Percentiles rank a stretch among this genome's conserved stretches.
phyloP scores from a whole-genome alignment of 2,329 filamentous ascomycete species.

The Botrytis fragariae region DNA sequence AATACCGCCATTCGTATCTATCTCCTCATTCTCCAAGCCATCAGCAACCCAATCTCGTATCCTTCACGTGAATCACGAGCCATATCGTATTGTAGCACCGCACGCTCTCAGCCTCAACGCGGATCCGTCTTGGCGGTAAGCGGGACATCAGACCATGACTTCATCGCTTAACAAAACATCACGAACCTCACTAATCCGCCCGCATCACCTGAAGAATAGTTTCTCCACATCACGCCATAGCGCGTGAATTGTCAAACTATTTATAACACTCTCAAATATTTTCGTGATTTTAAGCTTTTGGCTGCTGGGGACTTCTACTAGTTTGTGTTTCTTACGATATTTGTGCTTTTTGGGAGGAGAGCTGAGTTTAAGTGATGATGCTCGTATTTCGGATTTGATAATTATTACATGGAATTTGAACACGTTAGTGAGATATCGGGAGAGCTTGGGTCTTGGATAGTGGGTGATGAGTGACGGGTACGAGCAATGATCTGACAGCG shows the following conservation, averaged over 20 bases:
- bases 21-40: conserved; percentile 1
- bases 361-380: not conserved
- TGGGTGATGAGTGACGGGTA: not conserved
- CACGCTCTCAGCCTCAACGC: conserved; percentile 8
- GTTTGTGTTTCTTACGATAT: not conserved
- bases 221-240: not conserved
- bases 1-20: not conserved
- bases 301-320: not conserved
- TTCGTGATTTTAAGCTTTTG: not conserved
- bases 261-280: not conserved
- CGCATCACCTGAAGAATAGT: not conserved
- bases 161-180: not conserved
- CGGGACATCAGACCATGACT: conserved; percentile 9
- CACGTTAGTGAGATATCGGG: not conserved
- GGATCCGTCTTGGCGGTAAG: conserved; percentile 12
- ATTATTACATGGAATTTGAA: not conserved
- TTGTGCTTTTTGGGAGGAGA: not conserved
- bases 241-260: not conserved
- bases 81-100: not conserved
- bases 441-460: not conserved
- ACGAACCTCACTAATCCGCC: not conserved
- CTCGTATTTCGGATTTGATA: not conserved
- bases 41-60: not conserved
- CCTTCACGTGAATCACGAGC: not conserved
- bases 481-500: not conserved